These are phyloP conservation scores for Asclepias syriaca DNA, from an alignment of 257 asterid genomes.

Conservation along the genomic window DNA sequence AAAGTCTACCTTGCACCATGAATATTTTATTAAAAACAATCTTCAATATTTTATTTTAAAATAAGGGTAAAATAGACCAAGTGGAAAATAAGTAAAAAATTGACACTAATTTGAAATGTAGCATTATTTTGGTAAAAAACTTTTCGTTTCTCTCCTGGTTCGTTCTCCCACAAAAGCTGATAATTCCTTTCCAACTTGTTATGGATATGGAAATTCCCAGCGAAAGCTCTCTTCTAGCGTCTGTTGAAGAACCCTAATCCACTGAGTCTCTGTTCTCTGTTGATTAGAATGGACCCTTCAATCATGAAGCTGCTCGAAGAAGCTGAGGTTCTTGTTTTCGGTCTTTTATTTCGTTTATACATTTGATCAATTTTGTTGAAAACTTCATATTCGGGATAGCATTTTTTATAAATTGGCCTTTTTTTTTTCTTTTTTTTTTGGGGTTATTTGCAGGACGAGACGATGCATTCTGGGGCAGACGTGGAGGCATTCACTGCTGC, in stretches of 20 bases:
- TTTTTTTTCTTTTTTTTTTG: too few species aligned
- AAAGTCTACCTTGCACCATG: too few species aligned
- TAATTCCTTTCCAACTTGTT: background rate
- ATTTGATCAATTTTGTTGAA: background rate
- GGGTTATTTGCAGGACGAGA: conserved; percentile 57
- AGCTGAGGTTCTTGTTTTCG: conserved; percentile 55
- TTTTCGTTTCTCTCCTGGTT: too few species aligned
- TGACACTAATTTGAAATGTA: too few species aligned
- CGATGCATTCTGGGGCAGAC: conserved; percentile 97
- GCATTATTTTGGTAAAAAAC: too few species aligned
- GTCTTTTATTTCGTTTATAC: background rate
- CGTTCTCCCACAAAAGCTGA: background rate
- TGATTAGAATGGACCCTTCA: conserved; percentile 58
- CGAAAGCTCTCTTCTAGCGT: too few species aligned
- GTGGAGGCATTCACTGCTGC: conserved; percentile 95
- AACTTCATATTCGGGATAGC: background rate
- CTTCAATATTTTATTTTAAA: too few species aligned
- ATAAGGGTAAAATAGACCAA: too few species aligned
- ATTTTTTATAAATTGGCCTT: background rate
- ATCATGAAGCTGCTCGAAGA: conserved; percentile 84
- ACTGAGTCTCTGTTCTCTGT: too few species aligned
- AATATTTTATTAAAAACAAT: too few species aligned
- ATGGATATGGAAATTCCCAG: background rate
- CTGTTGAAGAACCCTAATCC: too few species aligned
- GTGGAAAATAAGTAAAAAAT: too few species aligned